These are phyloP conservation scores for Plasmodium ovale DNA, from an alignment of 169 alveolate genomes.

Conservation along the genomic window DNA sequence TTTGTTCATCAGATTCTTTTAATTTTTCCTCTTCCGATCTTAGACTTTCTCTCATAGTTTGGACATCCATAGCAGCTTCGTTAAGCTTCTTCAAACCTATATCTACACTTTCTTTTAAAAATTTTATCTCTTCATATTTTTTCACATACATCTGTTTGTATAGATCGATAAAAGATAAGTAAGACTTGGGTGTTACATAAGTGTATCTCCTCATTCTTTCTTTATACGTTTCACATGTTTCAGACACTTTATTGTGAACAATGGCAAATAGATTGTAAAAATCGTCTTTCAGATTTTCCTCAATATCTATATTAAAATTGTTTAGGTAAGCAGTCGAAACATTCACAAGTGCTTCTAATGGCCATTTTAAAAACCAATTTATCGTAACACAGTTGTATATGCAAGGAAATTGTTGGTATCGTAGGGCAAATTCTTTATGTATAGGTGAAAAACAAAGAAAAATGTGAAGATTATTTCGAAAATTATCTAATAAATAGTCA, in stretches of 20 bases:
- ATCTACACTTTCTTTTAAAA: slow-evolving; percentile 91
- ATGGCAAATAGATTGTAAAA: slow-evolving; percentile 67
- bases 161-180: slow-evolving; percentile 94
- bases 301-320: slow-evolving; percentile 81
- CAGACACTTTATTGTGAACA: slow-evolving; percentile 91
- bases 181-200: slow-evolving; percentile 97
- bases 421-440: slow-evolving; percentile 95
- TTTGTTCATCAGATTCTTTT: slow-evolving; percentile 93
- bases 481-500: slow-evolving; percentile 93
- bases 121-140: slow-evolving; percentile 93
- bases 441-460: slow-evolving; percentile 97
- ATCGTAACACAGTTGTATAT: slow-evolving; percentile 96
- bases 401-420: slow-evolving; percentile 98
- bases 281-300: slow-evolving; percentile 57
- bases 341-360: slow-evolving; percentile 96
- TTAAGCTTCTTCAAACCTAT: slow-evolving; percentile 95
- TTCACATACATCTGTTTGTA: slow-evolving; percentile 93
- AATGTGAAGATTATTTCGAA: slow-evolving; percentile 95
- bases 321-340: slow-evolving; percentile 93
- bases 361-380: slow-evolving; percentile 98
- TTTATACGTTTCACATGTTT: slow-evolving; percentile 93
- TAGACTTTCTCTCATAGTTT: slow-evolving; percentile 93
- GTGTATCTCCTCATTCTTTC: slow-evolving; percentile 96
- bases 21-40: slow-evolving; percentile 94
- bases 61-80: slow-evolving; percentile 95